Base-by-base conservation (phyloP, 139 green algal species). In the Penium margaritaceum region DNA sequence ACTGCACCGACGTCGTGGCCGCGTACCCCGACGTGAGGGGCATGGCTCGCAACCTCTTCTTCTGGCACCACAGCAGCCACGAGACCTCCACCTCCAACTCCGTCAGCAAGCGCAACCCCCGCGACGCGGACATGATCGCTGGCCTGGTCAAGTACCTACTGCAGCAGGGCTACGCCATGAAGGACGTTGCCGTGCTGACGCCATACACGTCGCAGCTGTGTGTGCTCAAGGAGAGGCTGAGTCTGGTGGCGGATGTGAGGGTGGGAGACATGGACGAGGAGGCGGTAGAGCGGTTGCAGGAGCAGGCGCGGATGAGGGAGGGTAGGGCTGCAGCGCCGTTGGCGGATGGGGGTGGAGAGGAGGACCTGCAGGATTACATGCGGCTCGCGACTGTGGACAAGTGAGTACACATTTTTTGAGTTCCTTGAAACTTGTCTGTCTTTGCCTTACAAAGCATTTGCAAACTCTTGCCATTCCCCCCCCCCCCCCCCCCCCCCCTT, bases 321-420 rank as follows among this genome's bases (percentile, higher is more conserved):
- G 63, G 69, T 35, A 9, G 15, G 7, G 61, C 7, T 27, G 62
- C 27, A n/a, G 5, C 63, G 29, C 5, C 7, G 9, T 12, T 64
- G 12, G 12, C 6, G 36, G 35, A 12, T 7, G 7, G 14, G 30
- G 19, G 15, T 68, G 41, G 5, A 27, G 12, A 35, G 30, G 7
- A 14, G 17, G 67, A 27, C 9, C 30, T 68, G 66, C 67, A 74
- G 12, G 66, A 74, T 6, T 34, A 32, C 15, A 72, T 91, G 21
- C 67, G 87, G 6, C 60, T 89, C 2, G 87, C 88, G 41, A 90
- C 88, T 19, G 84, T 92, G 47, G 88, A 91, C 80, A 91, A 91
- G 72, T 92, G 85, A 64, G 54, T 6, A 9, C 37, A 41, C 12
- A 66, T 66, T 66, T 15, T 14, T 66, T 15, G 15, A 15, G 29